A percentile compares a stretch with the other conserved stretches of the same genome.
Conservation (phyloP, 108 stramenopile genomes). For the Nitzschia sp. region DNA sequence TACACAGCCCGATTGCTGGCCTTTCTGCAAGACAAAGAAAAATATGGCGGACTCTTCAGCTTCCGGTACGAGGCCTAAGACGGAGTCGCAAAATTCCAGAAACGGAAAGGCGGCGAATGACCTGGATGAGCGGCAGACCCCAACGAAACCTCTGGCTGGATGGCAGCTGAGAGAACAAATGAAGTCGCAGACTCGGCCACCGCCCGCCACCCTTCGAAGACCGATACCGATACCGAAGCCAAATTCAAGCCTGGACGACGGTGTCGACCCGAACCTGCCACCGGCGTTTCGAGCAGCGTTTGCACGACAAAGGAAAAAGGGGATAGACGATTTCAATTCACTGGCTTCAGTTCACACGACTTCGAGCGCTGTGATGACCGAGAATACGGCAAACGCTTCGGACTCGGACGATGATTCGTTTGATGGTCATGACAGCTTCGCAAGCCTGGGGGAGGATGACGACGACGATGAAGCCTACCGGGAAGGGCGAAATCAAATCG, state of each 20-base stretch:
- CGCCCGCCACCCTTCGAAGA: neutral
- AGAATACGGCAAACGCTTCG: neutral
- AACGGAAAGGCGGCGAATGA: neutral
- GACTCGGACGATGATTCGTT: conserved; percentile 26
- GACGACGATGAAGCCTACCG: conserved; percentile 42
- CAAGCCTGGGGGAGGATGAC: conserved; percentile 32
- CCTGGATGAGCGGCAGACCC: conserved; percentile 16
- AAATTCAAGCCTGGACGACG: neutral
- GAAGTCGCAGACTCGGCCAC: conserved; percentile 5
- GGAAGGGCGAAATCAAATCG: conserved; percentile 36
- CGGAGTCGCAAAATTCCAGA: neutral
- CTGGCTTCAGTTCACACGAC: conserved; percentile 27
- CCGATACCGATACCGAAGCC: conserved; percentile 10
- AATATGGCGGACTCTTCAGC: too few relatives aligned
- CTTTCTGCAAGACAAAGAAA: too few relatives aligned
- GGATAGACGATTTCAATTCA: conserved; percentile 26
- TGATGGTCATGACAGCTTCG: conserved; percentile 35
- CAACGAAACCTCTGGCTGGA: conserved; percentile 19
- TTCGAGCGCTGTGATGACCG: conserved; percentile 1
- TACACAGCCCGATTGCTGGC: too few relatives aligned
- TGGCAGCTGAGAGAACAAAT: conserved; percentile 37
- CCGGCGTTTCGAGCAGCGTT: conserved; percentile 32
- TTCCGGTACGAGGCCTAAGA: too few relatives aligned
- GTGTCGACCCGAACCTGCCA: conserved; percentile 24
- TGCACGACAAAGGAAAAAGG: conserved; percentile 19